A percentile compares a stretch with the other conserved stretches of the same genome.
Conservation (phyloP, 2,329 filamentous ascomycete genomes). For the Fusarium xyrophilum region DNA sequence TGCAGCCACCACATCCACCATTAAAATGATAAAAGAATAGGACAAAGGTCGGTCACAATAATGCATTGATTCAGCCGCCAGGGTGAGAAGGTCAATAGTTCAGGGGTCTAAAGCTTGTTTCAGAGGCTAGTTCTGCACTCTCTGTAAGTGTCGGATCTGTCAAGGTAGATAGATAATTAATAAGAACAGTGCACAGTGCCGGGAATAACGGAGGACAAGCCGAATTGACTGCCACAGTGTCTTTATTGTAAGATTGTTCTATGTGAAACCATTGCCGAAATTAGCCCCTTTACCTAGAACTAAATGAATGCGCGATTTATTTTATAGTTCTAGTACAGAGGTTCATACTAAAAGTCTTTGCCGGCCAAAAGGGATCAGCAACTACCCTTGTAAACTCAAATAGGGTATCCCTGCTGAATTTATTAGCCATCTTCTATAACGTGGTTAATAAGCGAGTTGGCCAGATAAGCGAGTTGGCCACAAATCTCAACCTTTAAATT, state of each 20-base stretch:
- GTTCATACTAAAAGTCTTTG: too few relatives aligned
- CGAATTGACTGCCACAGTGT: too few relatives aligned
- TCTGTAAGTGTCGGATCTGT: not conserved
- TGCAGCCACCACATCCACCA: not conserved
- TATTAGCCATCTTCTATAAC: too few relatives aligned
- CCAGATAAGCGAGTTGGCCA: too few relatives aligned
- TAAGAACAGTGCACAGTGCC: not conserved
- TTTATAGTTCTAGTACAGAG: too few relatives aligned
- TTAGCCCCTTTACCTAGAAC: not conserved
- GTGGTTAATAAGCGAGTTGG: too few relatives aligned
- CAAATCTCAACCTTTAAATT: too few relatives aligned
- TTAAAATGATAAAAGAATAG: not conserved
- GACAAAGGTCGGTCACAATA: not conserved
- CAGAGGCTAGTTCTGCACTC: not conserved
- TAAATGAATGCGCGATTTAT: not conserved
- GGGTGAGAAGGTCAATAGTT: not conserved
- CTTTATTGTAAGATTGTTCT: not conserved
- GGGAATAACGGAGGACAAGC: accelerated
- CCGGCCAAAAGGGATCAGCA: too few relatives aligned
- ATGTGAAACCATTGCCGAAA: not conserved
- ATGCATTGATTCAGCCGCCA: not conserved
- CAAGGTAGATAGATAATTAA: too few relatives aligned
- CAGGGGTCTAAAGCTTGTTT: not conserved
- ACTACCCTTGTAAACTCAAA: too few relatives aligned
- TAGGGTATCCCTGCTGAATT: too few relatives aligned